Evolutionary conservation across 257 asterid species (phyloP).

Genomic region (Solanum tarijense): DNA sequence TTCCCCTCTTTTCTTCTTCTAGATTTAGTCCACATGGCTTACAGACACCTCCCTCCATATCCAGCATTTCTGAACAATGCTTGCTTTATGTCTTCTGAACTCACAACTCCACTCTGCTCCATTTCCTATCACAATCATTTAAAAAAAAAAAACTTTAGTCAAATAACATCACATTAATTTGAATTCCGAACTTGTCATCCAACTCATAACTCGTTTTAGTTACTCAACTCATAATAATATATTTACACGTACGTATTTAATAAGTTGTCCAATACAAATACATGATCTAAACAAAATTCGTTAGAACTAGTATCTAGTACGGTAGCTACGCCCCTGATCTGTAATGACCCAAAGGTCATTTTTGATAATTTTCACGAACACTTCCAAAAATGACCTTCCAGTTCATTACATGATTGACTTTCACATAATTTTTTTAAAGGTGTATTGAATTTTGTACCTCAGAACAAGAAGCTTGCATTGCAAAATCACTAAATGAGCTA

Average conservation of each 20-base stretch:
- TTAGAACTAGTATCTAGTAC: neutral
- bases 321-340: neutral
- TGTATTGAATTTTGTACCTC: conserved; percentile 10
- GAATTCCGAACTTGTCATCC: neutral
- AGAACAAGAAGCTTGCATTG: conserved; percentile 64
- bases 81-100: conserved; percentile 55
- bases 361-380: no score
- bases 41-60: conserved; percentile 57
- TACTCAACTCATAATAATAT: neutral
- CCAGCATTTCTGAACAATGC: conserved; percentile 67
- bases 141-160: neutral
- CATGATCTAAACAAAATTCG: neutral
- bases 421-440: neutral
- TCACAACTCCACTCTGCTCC: conserved; percentile 31
- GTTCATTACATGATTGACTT: neutral
- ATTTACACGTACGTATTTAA: no score
- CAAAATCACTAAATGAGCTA: conserved; percentile 68
- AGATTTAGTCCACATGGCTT: neutral
- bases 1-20: neutral
- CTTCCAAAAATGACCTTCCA: no score
- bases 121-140: conserved; percentile 27
- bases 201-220: neutral
- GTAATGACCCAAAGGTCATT: no score
- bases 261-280: neutral
- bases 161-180: neutral